Base-by-base conservation (phyloP, 2,329 filamentous ascomycete genomes). In the Eutypa lata region DNA sequence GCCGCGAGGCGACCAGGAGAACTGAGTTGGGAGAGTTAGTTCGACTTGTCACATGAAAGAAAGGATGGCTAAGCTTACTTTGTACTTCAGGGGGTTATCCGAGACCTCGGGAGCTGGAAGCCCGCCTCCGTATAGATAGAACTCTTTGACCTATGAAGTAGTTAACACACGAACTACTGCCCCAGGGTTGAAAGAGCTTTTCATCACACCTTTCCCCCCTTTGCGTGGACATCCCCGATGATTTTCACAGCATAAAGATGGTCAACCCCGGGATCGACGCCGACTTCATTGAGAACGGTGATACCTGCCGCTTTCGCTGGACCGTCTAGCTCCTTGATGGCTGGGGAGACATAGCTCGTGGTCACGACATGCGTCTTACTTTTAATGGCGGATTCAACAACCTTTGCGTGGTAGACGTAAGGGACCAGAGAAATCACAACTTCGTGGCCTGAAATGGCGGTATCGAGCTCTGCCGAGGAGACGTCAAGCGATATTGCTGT, bases 231-330 rank as follows among this genome's bases (percentile, higher is more conserved):
- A 62, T 86, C 77, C 13, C 77, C 74, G 61, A 89, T 88, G 47
- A 80, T 85, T 72, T 87, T 85, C 58, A 89, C 78, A 18, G 87
- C 86, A 60, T 86, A 67, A 13, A 71, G 68, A 66, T 83, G 80
- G 63, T 83, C 80, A 49, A 83, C 72, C 61, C 80, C 79, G n/a
- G 80, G 80, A 64, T 83, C 80, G 14, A 83, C 71, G 47, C 84
- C 84, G 61, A 87, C 86, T 73, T 90, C 86, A 70, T 89, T 89
- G 78, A 89, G 80, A 57, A 89, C 84, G 2, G 84, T 87, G 67
- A 89, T 89, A 46, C 86, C 86, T 7, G 87, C 87, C 53, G 82
- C 81, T 71, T 86, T 87, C 55, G 79, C 82, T 3, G 40, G 31
- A 52, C 76, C 73, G 54, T 89, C 83, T 38, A 89, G 76, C 67